Conservation (phyloP, 2,329 filamentous ascomycete species). For the Chrysoporthe austroafricana region DNA sequence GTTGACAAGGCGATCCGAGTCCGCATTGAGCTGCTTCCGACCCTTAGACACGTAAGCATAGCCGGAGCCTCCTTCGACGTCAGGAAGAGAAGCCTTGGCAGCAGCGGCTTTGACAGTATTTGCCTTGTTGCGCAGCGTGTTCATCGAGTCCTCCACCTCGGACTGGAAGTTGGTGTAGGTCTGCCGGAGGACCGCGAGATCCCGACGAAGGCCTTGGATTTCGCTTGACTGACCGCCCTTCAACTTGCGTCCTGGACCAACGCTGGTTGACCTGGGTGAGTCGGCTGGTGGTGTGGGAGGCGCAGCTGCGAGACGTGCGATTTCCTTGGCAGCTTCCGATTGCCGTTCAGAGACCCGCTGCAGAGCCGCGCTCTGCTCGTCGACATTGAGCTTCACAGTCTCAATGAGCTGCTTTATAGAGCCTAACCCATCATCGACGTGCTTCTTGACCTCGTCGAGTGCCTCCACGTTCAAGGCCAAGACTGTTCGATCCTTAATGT, state of each 20-base stretch:
- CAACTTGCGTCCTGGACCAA: conserved; percentile 45
- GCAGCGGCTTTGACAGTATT: conserved; percentile 77
- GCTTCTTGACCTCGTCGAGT: conserved; percentile 92
- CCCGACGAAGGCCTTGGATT: conserved; percentile 79
- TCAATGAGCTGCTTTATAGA: conserved; percentile 83
- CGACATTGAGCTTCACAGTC: conserved; percentile 79
- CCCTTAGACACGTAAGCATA: conserved; percentile 83
- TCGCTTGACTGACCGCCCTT: conserved; percentile 72
- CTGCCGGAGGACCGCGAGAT: conserved; percentile 89
- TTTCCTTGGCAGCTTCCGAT: conserved; percentile 84
- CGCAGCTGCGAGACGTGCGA: conserved; percentile 63
- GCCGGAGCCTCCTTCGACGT: conserved; percentile 76
- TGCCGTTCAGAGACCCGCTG: conserved; percentile 90
- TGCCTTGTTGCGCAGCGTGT: conserved; percentile 79
- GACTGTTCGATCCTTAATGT: conserved; percentile 93
- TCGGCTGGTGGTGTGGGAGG: conserved; percentile 50
- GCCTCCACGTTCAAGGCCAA: conserved; percentile 93
- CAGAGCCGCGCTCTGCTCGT: conserved; percentile 80
- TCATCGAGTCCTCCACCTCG: conserved; percentile 88
- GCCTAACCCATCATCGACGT: conserved; percentile 90
- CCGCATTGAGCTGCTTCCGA: conserved; percentile 82
- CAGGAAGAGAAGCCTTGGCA: conserved; percentile 70
- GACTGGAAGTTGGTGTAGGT: conserved; percentile 91
- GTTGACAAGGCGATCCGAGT: conserved; percentile 88
- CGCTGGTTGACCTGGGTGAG: conserved; percentile 50